Conservation (phyloP, 371 early-diverging fungal genomes). For the Circinella umbellata region DNA sequence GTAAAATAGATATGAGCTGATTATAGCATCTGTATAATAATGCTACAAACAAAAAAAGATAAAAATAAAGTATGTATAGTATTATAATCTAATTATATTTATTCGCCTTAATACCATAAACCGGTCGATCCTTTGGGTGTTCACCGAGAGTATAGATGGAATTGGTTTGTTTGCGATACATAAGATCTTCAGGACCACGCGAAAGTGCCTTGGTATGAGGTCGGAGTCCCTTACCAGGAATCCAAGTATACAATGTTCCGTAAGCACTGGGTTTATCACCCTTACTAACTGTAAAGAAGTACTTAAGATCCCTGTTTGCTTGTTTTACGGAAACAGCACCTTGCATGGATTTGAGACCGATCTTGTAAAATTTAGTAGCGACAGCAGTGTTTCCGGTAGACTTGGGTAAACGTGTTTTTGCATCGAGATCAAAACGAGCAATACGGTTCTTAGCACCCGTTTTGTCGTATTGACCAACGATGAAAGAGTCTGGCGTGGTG, state of each 20-base stretch:
- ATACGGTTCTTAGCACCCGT: conserved; percentile 9
- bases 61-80: no score
- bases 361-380: conserved; percentile 92
- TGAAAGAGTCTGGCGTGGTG: conserved; percentile 10
- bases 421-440: conserved; percentile 16
- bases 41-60: background rate
- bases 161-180: conserved; percentile 5
- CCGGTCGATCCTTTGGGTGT: conserved; percentile 4
- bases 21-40: no score
- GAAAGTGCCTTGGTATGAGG: conserved; percentile 24
- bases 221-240: conserved; percentile 67
- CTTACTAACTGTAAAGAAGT: conserved; percentile 66
- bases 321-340: conserved; percentile 85
- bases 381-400: conserved; percentile 57
- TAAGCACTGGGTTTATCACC: conserved; percentile 65
- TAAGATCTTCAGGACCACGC: conserved; percentile 10
- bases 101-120: conserved; percentile 4
- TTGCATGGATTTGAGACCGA: conserved; percentile 59
- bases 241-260: conserved; percentile 75
- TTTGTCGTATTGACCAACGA: conserved; percentile 14
- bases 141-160: conserved; percentile 7
- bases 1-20: no score
- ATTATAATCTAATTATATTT: background rate
- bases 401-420: conserved; percentile 1
- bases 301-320: conserved; percentile 62